These are phyloP conservation scores for Nakazawaea ernobii DNA, from an alignment of 805 yeast species.

Conservation along the genomic window DNA sequence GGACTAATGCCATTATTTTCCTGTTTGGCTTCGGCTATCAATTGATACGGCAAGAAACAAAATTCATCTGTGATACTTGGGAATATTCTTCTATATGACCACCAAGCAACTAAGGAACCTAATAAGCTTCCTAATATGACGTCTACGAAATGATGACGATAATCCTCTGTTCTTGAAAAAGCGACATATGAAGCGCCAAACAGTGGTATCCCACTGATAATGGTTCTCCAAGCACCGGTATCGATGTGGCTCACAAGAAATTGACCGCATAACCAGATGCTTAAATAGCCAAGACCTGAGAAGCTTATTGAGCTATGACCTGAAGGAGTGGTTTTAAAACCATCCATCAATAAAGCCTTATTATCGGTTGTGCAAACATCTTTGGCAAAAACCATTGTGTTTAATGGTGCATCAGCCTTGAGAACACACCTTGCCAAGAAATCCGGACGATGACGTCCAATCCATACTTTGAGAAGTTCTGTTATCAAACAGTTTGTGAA, in stretches of 20 bases:
- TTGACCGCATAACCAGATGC: conserved; percentile 69
- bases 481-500: conserved; percentile 59
- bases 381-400: conserved; percentile 49
- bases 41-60: conserved; percentile 34
- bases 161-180: conserved; percentile 81
- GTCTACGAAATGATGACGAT: conserved; percentile 89
- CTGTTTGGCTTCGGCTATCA: conserved; percentile 15
- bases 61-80: conserved; percentile 30
- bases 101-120: conserved; percentile 57
- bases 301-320: conserved; percentile 75
- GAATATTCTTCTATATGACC: conserved; percentile 50
- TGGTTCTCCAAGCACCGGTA: conserved; percentile 59
- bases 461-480: conserved; percentile 71
- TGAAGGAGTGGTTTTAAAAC: conserved; percentile 77
- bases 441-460: conserved; percentile 92
- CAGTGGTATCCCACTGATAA: conserved; percentile 48
- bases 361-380: conserved; percentile 61
- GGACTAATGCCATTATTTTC: not conserved
- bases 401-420: conserved; percentile 45
- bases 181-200: conserved; percentile 76
- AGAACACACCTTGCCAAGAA: conserved; percentile 84
- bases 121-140: conserved; percentile 65
- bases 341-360: conserved; percentile 45
- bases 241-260: conserved; percentile 32
- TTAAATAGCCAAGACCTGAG: conserved; percentile 57